Percentiles rank a stretch among this genome's conserved stretches.
These are phyloP conservation scores for Pascua guehoae DNA, from an alignment of 1,284 basidiomycete species.

Conservation along the genomic window DNA sequence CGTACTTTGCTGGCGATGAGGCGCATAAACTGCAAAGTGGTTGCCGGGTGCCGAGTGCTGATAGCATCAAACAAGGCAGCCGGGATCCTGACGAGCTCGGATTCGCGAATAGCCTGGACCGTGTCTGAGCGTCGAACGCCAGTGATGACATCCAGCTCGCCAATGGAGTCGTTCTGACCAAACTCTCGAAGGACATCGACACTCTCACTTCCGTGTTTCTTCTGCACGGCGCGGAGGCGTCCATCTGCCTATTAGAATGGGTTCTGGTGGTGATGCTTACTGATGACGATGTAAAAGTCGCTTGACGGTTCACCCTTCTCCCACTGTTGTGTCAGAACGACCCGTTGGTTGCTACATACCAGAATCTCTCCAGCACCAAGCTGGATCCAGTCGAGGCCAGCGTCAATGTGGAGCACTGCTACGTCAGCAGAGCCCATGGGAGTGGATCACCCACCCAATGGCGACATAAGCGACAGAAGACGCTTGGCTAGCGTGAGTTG, in stretches of 20 bases:
- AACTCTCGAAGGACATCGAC: constrained; percentile 88
- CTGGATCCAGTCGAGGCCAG: constrained; percentile 97
- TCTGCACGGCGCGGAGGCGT: constrained; percentile 74
- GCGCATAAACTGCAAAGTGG: constrained; percentile 90
- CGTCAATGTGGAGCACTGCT: constrained; percentile 90
- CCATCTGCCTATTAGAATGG: constrained; percentile 55
- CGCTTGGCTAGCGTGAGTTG: constrained; percentile 94
- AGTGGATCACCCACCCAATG: constrained; percentile 68
- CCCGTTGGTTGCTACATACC: constrained; percentile 16
- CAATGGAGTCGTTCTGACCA: constrained; percentile 71
- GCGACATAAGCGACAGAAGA: constrained; percentile 87
- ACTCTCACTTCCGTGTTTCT: constrained; percentile 57
- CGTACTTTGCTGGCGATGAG: constrained; percentile 91
- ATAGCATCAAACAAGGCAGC: constrained; percentile 97
- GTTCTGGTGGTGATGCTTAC: constrained; percentile 14
- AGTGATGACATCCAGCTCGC: constrained; percentile 95
- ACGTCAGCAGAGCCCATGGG: constrained; percentile 3
- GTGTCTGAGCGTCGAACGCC: constrained; percentile 82
- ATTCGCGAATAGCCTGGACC: constrained; percentile 95
- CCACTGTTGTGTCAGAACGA: constrained; percentile 66
- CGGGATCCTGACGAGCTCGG: constrained; percentile 96
- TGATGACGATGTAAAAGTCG: constrained; percentile 98
- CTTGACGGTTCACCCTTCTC: constrained; percentile 83
- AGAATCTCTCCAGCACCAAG: constrained; percentile 73
- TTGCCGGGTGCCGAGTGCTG: constrained; percentile 83